Conservation (phyloP, 768 basidiomycete genomes). For the Mycena chlorophos region DNA sequence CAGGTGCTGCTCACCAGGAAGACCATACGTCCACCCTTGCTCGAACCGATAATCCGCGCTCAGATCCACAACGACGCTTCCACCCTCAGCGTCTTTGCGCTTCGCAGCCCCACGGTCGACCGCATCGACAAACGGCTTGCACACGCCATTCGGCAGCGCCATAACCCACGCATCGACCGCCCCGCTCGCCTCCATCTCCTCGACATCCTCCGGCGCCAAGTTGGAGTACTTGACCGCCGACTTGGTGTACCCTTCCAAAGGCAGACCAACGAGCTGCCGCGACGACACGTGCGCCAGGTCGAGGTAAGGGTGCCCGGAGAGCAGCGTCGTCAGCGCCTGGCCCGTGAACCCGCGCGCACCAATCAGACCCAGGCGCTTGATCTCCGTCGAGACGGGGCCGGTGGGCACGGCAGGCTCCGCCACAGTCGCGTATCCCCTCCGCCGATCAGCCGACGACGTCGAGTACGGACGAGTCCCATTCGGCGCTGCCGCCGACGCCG, state of each 20-base stretch:
- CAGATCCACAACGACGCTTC: slow-evolving; percentile 87
- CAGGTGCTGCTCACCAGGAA: slow-evolving; percentile 83
- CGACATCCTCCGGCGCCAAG: slow-evolving; percentile 74
- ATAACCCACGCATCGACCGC: slow-evolving; percentile 98
- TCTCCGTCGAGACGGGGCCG: slow-evolving; percentile 49
- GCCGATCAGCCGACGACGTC: slow-evolving; percentile 63
- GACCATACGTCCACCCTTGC: slow-evolving; percentile 92
- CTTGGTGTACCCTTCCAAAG: slow-evolving; percentile 82
- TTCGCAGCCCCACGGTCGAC: slow-evolving; percentile 73
- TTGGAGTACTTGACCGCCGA: slow-evolving; percentile 73
- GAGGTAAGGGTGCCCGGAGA: slow-evolving; percentile 86
- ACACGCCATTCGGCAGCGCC: slow-evolving; percentile 97
- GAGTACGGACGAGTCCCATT: slow-evolving; percentile 57
- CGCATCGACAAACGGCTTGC: slow-evolving; percentile 96
- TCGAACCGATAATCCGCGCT: slow-evolving; percentile 97
- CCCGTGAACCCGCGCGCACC: slow-evolving; percentile 97
- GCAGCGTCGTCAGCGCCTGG: slow-evolving; percentile 83
- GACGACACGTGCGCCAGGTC: slow-evolving; percentile 95
- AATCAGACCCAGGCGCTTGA: slow-evolving; percentile 91
- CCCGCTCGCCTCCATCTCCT: slow-evolving; percentile 83
- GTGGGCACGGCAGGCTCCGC: slow-evolving; percentile 34
- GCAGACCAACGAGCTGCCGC: slow-evolving; percentile 83
- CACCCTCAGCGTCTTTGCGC: slow-evolving; percentile 45
- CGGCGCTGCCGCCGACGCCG: slow-evolving; percentile 25
- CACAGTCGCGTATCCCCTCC: slow-evolving; percentile 80